These are phyloP conservation scores for Brachypodium distachyon DNA, from an alignment of 202 grass and related monocot species.

Conservation along the genomic window DNA sequence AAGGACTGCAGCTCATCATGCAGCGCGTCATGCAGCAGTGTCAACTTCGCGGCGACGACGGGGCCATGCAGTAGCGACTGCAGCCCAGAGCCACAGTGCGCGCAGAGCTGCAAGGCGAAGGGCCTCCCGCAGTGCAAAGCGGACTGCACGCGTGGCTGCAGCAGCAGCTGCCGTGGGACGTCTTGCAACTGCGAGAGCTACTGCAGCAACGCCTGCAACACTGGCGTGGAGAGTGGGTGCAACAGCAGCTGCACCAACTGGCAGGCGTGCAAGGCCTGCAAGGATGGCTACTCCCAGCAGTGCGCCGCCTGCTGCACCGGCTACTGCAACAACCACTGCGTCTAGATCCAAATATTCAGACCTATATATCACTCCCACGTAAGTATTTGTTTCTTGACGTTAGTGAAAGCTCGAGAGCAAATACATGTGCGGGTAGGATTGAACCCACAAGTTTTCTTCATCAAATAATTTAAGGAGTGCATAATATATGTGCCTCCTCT, in stretches of 20 bases:
- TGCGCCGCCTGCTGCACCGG: not conserved
- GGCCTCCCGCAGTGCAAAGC: not conserved
- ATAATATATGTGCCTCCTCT: too few species aligned
- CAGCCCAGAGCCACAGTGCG: not conserved
- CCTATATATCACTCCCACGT: too few species aligned
- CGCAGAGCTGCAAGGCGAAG: not conserved
- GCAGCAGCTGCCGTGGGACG: not conserved
- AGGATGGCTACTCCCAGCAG: not conserved
- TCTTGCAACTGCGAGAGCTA: not conserved
- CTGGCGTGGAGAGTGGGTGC: not conserved
- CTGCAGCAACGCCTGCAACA: not conserved
- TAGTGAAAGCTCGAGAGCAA: too few species aligned
- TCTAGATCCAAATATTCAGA: too few species aligned
- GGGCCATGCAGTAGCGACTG: not conserved
- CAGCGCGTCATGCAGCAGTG: not conserved
- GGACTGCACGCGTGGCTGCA: not conserved
- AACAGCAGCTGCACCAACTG: not conserved
- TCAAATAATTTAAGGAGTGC: too few species aligned
- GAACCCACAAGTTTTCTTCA: too few species aligned
- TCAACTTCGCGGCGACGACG: too few species aligned
- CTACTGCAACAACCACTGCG: not conserved
- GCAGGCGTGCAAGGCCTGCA: not conserved
- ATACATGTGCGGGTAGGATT: too few species aligned
- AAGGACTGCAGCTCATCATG: not conserved
- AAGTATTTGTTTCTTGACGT: too few species aligned